Evolutionary conservation across 106 monocot species (phyloP).

Genomic region (Cymbidium sinense): DNA sequence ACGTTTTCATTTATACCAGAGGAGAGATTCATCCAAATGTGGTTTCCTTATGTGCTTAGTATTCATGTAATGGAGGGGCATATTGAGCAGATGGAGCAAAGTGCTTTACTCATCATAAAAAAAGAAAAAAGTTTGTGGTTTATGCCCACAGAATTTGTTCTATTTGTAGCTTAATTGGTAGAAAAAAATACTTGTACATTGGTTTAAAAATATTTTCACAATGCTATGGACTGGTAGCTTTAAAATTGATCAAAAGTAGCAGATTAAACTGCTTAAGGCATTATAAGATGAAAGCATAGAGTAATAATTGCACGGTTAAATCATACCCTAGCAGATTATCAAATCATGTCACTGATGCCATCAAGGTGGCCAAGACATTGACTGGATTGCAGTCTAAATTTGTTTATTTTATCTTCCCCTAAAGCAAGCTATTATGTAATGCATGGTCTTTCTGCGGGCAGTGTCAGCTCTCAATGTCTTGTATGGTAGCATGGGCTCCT

Average conservation of each 20-base stretch:
- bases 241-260: too few species aligned
- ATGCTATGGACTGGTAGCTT: too few species aligned
- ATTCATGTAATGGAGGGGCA: background rate
- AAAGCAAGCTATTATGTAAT: background rate
- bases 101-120: background rate
- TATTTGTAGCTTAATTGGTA: background rate
- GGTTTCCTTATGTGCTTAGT: background rate
- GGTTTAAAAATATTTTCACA: too few species aligned
- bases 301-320: too few species aligned
- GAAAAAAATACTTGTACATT: background rate
- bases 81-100: background rate
- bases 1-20: background rate
- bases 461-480: slow-evolving; percentile 51
- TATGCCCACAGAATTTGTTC: background rate
- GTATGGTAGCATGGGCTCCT: slow-evolving; percentile 30
- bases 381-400: background rate
- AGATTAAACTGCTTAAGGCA: too few species aligned
- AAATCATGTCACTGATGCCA: too few species aligned
- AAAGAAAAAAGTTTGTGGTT: background rate
- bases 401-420: background rate
- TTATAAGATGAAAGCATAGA: too few species aligned
- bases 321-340: too few species aligned
- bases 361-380: too few species aligned
- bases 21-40: background rate
- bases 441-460: slow-evolving; percentile 2